Evolutionary conservation across 352 stramenopile species (phyloP).

Genomic region (Pythium biforme): DNA sequence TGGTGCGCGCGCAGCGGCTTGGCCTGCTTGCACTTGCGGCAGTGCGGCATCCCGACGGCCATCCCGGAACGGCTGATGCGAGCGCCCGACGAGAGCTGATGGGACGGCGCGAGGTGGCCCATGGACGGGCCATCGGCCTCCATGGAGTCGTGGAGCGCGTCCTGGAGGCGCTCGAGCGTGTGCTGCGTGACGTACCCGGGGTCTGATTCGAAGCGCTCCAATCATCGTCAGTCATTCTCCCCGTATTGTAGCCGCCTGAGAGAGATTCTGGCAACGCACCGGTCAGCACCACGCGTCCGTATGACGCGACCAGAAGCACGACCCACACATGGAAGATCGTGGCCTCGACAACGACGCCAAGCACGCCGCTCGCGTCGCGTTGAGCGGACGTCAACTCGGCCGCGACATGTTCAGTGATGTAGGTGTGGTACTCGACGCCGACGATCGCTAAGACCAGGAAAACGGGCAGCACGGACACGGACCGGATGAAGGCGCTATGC

Average conservation of each 20-base stretch:
- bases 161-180: conserved; percentile 57
- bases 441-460: conserved; percentile 58
- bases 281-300: conserved; percentile 75
- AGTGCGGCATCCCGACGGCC: conserved; percentile 29
- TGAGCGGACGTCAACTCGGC: conserved; percentile 19
- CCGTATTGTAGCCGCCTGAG: no score
- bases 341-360: conserved; percentile 34
- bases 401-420: conserved; percentile 52
- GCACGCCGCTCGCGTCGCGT: conserved; percentile 22
- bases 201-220: conserved; percentile 31
- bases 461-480: conserved; percentile 65
- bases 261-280: conserved; percentile 32
- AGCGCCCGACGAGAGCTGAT: conserved; percentile 1
- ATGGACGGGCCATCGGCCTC: conserved; percentile 35
- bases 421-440: conserved; percentile 70
- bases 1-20: conserved; percentile 85
- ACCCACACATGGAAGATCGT: conserved; percentile 62
- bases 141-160: conserved; percentile 61
- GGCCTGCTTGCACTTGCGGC: conserved; percentile 60
- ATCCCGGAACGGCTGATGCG: neutral
- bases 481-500: conserved; percentile 52
- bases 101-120: conserved; percentile 9
- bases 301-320: conserved; percentile 48
- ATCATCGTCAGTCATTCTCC: no score
- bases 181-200: conserved; percentile 73